Evolutionary conservation across 2,329 filamentous ascomycete species (phyloP).

Genomic region (Neofusicoccum umdonicola): DNA sequence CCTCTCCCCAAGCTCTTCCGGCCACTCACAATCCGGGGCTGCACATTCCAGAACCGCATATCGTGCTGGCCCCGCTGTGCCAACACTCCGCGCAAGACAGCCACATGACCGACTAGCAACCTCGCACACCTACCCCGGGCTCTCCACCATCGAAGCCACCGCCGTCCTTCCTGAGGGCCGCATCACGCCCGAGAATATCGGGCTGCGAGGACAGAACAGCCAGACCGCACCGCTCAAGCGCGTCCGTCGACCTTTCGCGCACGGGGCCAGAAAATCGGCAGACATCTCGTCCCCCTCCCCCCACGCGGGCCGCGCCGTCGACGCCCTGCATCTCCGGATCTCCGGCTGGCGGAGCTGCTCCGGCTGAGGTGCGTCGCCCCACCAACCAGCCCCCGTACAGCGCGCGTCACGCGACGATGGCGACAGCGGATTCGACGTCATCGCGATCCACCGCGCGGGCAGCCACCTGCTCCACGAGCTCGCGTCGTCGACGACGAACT

Average conservation of each 20-base stretch:
- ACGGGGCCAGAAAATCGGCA: constrained; percentile 69
- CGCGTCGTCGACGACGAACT: constrained; percentile 33
- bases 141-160: constrained; percentile 77
- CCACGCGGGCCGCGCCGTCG: constrained; percentile 65
- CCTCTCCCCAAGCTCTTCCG: constrained; percentile 60
- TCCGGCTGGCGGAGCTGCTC: too few relatives aligned
- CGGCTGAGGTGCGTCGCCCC: too few relatives aligned
- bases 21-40: constrained; percentile 55
- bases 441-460: constrained; percentile 39
- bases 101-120: constrained; percentile 74
- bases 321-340: too few relatives aligned
- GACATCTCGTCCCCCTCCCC: constrained; percentile 62
- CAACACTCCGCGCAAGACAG: constrained; percentile 68
- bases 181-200: constrained; percentile 61
- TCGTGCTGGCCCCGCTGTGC: constrained; percentile 59
- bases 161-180: constrained; percentile 72
- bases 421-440: constrained; percentile 48
- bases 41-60: constrained; percentile 67
- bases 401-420: too few relatives aligned
- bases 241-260: constrained; percentile 54
- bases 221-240: too few relatives aligned
- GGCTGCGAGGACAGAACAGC: too few relatives aligned
- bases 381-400: too few relatives aligned
- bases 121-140: constrained; percentile 74
- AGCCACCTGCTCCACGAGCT: constrained; percentile 38